phyloP scores from a whole-genome alignment of 2,329 filamentous ascomycete genomes.

The Cytospora paraplurivora region DNA sequence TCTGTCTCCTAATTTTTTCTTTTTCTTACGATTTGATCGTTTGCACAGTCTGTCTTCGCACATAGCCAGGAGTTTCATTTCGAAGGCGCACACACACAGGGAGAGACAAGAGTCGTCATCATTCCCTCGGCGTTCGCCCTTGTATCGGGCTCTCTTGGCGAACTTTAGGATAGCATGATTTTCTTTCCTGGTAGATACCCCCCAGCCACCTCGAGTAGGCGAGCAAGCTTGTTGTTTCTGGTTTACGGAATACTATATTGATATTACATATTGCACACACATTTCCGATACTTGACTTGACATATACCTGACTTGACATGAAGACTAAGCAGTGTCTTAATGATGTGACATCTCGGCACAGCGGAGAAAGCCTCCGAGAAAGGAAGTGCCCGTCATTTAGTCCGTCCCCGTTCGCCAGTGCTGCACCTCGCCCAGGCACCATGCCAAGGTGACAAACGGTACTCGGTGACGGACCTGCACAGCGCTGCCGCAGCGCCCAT shows the following conservation, averaged over 20 bases:
- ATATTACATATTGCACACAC: background rate
- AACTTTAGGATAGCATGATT: slow-evolving; percentile 19
- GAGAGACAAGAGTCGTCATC: slow-evolving; percentile 2
- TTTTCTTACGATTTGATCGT: background rate
- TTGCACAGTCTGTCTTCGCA: background rate
- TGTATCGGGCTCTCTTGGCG: slow-evolving; percentile 14
- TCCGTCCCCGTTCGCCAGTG: too few relatives aligned
- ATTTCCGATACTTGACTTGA: background rate
- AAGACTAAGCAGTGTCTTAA: too few relatives aligned
- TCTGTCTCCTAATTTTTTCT: background rate
- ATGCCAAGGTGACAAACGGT: too few relatives aligned
- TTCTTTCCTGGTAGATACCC: slow-evolving; percentile 15
- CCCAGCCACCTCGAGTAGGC: slow-evolving; percentile 21
- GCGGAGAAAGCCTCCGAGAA: too few relatives aligned
- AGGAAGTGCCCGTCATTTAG: too few relatives aligned
- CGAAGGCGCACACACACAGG: slow-evolving; percentile 15
- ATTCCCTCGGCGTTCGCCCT: slow-evolving; percentile 17
- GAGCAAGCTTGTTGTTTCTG: background rate
- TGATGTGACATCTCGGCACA: too few relatives aligned
- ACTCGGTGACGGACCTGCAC: too few relatives aligned
- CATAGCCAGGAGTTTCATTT: slow-evolving; percentile 19
- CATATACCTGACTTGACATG: too few relatives aligned
- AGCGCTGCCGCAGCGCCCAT: too few relatives aligned
- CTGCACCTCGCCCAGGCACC: too few relatives aligned
- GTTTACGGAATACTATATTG: background rate